A percentile compares a stretch with the other conserved stretches of the same genome.
phyloP scores from a whole-genome alignment of 2,329 filamentous ascomycete genomes.

The Boeremia exigua region DNA sequence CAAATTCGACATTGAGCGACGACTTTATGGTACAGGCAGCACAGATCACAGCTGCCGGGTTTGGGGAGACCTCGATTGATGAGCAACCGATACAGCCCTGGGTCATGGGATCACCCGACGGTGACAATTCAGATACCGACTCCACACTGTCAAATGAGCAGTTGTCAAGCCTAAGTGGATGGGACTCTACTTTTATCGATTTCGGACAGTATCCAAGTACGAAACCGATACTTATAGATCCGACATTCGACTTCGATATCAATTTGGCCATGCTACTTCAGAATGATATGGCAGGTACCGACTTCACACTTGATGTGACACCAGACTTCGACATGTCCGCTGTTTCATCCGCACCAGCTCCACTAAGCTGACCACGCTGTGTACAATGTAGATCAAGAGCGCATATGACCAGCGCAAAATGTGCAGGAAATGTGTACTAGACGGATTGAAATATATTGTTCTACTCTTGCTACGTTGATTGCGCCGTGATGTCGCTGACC shows the following conservation, averaged over 20 bases:
- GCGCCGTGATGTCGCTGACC: background rate
- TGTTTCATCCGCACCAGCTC: background rate
- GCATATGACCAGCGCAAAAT: background rate
- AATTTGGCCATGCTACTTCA: constrained; percentile 20
- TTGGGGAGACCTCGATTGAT: constrained; percentile 10
- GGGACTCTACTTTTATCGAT: background rate
- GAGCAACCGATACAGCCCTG: constrained; percentile 7
- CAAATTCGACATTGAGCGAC: constrained; percentile 10
- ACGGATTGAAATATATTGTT: background rate
- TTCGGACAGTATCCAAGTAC: background rate
- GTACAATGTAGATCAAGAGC: background rate
- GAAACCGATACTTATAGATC: background rate
- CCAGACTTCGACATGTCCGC: background rate
- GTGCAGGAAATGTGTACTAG: background rate
- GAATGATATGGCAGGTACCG: background rate
- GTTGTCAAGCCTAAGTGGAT: background rate
- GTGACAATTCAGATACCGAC: background rate
- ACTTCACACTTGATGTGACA: background rate
- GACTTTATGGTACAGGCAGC: constrained; percentile 14
- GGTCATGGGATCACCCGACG: background rate
- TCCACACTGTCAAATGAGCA: constrained; percentile 6
- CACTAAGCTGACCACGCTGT: background rate
- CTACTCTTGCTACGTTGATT: background rate
- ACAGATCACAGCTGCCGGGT: constrained; percentile 16
- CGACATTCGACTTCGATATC: constrained; percentile 9